Evolutionary conservation across 495 filamentous ascomycete species (phyloP).

Genomic region (Articulospora tetracladia): DNA sequence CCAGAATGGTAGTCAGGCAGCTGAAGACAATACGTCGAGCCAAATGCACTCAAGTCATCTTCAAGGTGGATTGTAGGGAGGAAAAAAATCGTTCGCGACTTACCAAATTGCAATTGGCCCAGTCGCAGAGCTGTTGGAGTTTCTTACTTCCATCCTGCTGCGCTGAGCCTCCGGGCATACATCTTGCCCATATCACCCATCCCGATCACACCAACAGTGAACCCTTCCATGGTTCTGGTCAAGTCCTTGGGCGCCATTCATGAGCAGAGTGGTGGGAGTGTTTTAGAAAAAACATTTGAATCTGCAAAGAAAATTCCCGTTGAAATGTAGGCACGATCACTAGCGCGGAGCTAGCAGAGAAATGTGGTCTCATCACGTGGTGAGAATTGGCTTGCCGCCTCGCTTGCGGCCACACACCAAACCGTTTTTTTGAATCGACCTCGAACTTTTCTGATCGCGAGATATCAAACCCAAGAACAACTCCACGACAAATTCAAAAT

Average conservation of each 20-base stretch:
- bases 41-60: constrained; percentile 99
- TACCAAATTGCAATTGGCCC: constrained; percentile 22
- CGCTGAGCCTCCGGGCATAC: constrained; percentile 85
- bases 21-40: constrained; percentile 81
- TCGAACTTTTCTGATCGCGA: constrained; percentile 8
- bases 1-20: constrained; percentile 28
- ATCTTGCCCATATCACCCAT: constrained; percentile 99
- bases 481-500: constrained; percentile 42
- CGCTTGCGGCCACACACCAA: neutral
- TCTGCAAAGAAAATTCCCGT: neutral
- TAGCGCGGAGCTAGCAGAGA: neutral
- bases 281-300: neutral
- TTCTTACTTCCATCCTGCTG: constrained; percentile 90
- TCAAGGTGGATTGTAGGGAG: constrained; percentile 35
- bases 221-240: constrained; percentile 47
- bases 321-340: neutral
- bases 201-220: constrained; percentile 87
- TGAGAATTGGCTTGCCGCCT: too few relatives aligned
- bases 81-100: constrained; percentile 18
- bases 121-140: constrained; percentile 11
- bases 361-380: too few relatives aligned
- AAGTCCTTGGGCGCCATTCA: constrained; percentile 23
- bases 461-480: neutral
- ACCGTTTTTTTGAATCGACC: constrained; percentile 2
- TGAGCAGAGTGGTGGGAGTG: neutral